These are phyloP conservation scores for Kodamaea fungicola DNA, from an alignment of 1,139 yeast species.

Conservation along the genomic window DNA sequence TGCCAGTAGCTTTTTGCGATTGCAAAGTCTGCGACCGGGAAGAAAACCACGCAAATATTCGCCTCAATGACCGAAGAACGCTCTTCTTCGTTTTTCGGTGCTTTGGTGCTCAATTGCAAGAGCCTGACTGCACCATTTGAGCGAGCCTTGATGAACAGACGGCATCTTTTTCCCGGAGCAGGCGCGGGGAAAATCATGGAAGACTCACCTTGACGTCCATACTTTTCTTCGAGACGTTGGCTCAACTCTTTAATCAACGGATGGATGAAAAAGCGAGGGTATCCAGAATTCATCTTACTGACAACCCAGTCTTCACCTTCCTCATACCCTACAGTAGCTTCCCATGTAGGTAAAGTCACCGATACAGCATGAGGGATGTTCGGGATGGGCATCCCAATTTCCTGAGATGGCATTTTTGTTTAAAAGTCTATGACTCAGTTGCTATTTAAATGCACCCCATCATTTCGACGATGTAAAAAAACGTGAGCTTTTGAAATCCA, in stretches of 20 bases:
- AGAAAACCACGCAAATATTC: conserved; percentile 72
- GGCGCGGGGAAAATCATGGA: conserved; percentile 77
- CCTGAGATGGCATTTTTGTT: conserved; percentile 30
- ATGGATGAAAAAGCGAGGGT: conserved; percentile 86
- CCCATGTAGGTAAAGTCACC: conserved; percentile 93
- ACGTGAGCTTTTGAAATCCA: conserved; percentile 8
- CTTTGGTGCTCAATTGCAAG: conserved; percentile 73
- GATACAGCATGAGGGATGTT: conserved; percentile 91
- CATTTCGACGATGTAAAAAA: conserved; percentile 7
- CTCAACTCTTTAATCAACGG: conserved; percentile 62
- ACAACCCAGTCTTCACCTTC: conserved; percentile 86
- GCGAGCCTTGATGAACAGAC: conserved; percentile 60
- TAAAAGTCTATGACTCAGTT: conserved; percentile 1
- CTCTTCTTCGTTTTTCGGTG: conserved; percentile 59
- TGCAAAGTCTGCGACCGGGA: conserved; percentile 53
- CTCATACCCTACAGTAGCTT: conserved; percentile 86
- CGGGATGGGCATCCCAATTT: conserved; percentile 83
- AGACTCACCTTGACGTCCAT: conserved; percentile 73
- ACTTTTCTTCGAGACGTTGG: conserved; percentile 48
- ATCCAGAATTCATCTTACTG: conserved; percentile 78
- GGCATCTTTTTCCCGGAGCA: conserved; percentile 76
- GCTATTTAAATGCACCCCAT: conserved; percentile 1
- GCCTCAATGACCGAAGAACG: conserved; percentile 59
- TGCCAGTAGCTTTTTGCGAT: conserved; percentile 92
- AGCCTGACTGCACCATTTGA: conserved; percentile 51